Conservation (phyloP, 306 rosid species). For the Vicia sativa region DNA sequence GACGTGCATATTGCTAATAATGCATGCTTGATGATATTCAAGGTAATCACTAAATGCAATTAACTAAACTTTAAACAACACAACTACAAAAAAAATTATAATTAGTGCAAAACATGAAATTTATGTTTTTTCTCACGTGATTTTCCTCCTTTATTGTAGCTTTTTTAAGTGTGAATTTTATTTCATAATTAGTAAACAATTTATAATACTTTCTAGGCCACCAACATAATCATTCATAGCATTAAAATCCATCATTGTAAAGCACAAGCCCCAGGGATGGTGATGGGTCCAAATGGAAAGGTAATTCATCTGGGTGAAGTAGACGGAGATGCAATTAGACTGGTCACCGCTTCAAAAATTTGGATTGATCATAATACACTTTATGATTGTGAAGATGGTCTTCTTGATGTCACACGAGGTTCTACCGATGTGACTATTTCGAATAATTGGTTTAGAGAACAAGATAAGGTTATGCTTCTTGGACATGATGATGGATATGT, state of each 20-base stretch:
- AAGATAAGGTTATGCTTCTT: conserved; percentile 50
- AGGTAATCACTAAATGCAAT: conserved; percentile 10
- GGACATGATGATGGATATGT: conserved; percentile 44
- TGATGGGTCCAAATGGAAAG: conserved; percentile 45
- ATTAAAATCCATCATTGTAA: conserved; percentile 39
- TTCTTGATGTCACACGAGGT: conserved; percentile 44
- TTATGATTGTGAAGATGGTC: conserved; percentile 39
- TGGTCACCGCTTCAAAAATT: conserved; percentile 37
- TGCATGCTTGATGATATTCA: conserved; percentile 23
- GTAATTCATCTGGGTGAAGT: conserved; percentile 40
- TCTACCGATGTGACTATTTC: conserved; percentile 45
- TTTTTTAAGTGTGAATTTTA: background rate
- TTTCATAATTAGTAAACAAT: background rate
- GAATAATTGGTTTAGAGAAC: conserved; percentile 42
- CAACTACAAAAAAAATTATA: no score
- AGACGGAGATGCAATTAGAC: conserved; percentile 46
- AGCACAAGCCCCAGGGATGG: conserved; percentile 11
- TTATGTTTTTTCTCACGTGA: background rate
- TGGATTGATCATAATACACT: conserved; percentile 16
- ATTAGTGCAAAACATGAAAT: no score
- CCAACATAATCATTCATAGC: conserved; percentile 37
- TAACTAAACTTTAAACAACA: no score
- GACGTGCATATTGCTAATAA: background rate
- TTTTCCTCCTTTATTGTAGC: background rate
- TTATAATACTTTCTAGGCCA: conserved; percentile 6